Evolutionary conservation across 176 grass and related monocot species (phyloP), one percentile per base, ranked within the genome.

Genomic region (Tillandsia leiboldiana): DNA sequence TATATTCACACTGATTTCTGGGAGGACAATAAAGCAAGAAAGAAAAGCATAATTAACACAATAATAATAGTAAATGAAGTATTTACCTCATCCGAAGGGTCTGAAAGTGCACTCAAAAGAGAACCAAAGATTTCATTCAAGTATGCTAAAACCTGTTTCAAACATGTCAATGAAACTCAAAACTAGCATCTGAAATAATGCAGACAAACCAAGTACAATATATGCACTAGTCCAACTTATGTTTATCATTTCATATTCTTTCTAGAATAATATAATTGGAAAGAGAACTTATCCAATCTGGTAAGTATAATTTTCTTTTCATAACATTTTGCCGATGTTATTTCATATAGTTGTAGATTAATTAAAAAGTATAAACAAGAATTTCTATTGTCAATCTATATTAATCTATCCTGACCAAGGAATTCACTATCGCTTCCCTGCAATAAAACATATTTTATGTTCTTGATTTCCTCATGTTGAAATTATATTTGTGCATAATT

Each of bases 31-130:
- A 73, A 54, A 52, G 18, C 24, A 75, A 17, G 17, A 20, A 10
- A 54, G 13, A 66, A 15, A 67, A 3, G 48, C n/a, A 48, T 6
- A 3, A 23, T 67, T 53, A 67, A 58, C 26, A 23, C 3, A 61
- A 51, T 2, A 59, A 7, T 17, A 59, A 1, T 61, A 24, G 67
- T 48, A 73, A 74, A 72, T 17, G 67, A 49, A 63, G 88, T 79
- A 80, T 75, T 83, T 63, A 99, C 95, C 75, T 72, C 80, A 73
- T 99, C 87, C 62, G 90, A 99, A 86, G 84, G 80, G 89, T 99
- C 90, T 65, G 90, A 93, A 73, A 99, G 90, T 69, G 90, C 87
- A 86, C 72, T 88, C 74, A 99, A 74, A 77, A 99, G 87, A 66
- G 95, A 91, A 75, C 79, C 81, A 51, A 99, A 99, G 73, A 87